These are phyloP conservation scores for Ampelomyces quisqualis DNA, from an alignment of 2,329 filamentous ascomycete genomes.

Conservation along the genomic window DNA sequence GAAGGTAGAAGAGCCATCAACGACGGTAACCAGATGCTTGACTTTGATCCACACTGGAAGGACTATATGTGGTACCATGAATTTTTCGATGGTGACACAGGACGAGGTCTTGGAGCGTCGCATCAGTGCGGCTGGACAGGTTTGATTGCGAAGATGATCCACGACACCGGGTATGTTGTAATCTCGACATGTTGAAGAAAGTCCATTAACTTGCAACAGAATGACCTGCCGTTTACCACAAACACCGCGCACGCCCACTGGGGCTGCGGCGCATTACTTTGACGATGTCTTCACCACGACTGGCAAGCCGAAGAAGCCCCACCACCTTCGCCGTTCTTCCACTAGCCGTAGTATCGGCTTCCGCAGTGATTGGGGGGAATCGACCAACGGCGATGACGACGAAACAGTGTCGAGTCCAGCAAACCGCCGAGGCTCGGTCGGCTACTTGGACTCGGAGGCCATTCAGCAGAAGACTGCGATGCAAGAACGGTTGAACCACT, in stretches of 20 bases:
- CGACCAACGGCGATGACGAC: constrained; percentile 39
- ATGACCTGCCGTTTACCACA: constrained; percentile 59
- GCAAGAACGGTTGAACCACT: constrained; percentile 70
- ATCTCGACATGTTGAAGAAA: not conserved
- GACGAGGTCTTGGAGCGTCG: constrained; percentile 83
- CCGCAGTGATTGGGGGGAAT: constrained; percentile 70
- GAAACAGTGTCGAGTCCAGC: constrained; percentile 28
- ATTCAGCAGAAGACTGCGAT: constrained; percentile 40
- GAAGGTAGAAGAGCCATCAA: constrained; percentile 89
- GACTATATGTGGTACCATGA: constrained; percentile 95
- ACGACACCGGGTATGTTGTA: constrained; percentile 82
- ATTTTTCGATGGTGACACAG: constrained; percentile 92
- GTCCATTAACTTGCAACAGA: constrained; percentile 47
- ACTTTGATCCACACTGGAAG: constrained; percentile 91
- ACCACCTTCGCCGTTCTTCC: constrained; percentile 71
- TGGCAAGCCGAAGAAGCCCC: constrained; percentile 47
- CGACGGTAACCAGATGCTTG: constrained; percentile 76
- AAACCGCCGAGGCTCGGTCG: constrained; percentile 51
- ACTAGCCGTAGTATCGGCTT: constrained; percentile 80
- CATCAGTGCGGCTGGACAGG: constrained; percentile 98
- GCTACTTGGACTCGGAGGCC: constrained; percentile 56
- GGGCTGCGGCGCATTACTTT: constrained; percentile 89
- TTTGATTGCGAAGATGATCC: constrained; percentile 92
- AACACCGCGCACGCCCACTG: constrained; percentile 83
- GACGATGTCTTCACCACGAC: constrained; percentile 76